phyloP scores from a whole-genome alignment of 257 asterid species.

The Fraxinus quadrangulata region DNA sequence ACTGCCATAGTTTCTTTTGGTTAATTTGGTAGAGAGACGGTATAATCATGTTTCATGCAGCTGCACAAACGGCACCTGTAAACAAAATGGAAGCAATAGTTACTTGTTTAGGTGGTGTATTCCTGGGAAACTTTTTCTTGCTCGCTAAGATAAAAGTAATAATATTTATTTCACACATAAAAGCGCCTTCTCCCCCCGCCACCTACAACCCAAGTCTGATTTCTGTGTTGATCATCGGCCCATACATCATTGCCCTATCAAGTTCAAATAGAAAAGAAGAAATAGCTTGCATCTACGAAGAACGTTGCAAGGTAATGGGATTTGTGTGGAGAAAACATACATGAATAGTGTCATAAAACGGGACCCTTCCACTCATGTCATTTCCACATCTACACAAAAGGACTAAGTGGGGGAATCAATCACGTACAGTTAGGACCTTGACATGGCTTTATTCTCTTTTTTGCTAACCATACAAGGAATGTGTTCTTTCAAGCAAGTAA shows the following conservation, averaged over 20 bases:
- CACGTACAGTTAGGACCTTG: neutral
- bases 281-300: neutral
- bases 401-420: too few species aligned
- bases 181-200: neutral
- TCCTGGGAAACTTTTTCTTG: neutral
- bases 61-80: constrained; percentile 61
- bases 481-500: neutral
- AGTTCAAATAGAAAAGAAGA: neutral
- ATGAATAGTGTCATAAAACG: neutral
- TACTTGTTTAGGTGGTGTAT: neutral
- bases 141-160: neutral
- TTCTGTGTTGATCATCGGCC: neutral
- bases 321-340: neutral
- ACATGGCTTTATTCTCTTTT: neutral
- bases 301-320: too few species aligned
- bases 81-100: constrained; percentile 7
- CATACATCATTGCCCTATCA: neutral
- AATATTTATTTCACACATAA: neutral
- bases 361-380: too few species aligned
- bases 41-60: constrained; percentile 32
- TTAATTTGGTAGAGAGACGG: neutral
- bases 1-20: neutral
- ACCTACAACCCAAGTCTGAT: too few species aligned
- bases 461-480: neutral
- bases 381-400: too few species aligned